These are phyloP conservation scores for Terfezia boudieri DNA, from an alignment of 495 filamentous ascomycete genomes.

Conservation along the genomic window DNA sequence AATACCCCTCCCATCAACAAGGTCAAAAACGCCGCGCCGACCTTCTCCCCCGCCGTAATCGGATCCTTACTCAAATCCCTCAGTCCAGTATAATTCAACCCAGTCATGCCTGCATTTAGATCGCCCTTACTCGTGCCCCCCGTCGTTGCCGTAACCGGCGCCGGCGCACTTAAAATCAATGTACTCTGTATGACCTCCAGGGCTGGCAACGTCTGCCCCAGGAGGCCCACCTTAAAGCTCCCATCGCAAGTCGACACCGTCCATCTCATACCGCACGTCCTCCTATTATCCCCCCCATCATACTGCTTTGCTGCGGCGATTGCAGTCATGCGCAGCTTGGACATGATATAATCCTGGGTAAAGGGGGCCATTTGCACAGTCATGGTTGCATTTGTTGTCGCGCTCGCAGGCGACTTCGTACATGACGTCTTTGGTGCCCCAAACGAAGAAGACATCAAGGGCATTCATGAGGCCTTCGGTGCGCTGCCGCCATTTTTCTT, in stretches of 20 bases:
- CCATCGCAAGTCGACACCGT: slow-evolving; percentile 29
- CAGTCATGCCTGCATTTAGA: slow-evolving; percentile 29
- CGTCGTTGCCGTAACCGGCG: slow-evolving; percentile 31
- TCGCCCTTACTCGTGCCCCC: slow-evolving; percentile 48
- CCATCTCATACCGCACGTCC: slow-evolving; percentile 47
- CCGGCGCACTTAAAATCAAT: slow-evolving; percentile 22
- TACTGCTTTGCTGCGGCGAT: slow-evolving; percentile 49
- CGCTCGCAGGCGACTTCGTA: slow-evolving; percentile 44
- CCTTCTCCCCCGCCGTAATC: slow-evolving; percentile 35
- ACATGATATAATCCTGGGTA: slow-evolving; percentile 36
- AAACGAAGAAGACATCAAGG: slow-evolving; percentile 35
- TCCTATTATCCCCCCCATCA: slow-evolving; percentile 32
- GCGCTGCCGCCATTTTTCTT: slow-evolving; percentile 35
- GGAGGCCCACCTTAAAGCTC: slow-evolving; percentile 11
- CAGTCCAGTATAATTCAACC: slow-evolving; percentile 9
- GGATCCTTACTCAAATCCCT: slow-evolving; percentile 6
- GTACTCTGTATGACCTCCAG: slow-evolving; percentile 36
- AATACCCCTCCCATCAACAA: slow-evolving; percentile 16
- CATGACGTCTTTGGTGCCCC: slow-evolving; percentile 31
- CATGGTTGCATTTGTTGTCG: slow-evolving; percentile 39
- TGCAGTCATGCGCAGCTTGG: slow-evolving; percentile 40
- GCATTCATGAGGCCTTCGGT: slow-evolving; percentile 35
- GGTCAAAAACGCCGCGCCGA: slow-evolving; percentile 44
- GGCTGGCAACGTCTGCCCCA: slow-evolving; percentile 31
- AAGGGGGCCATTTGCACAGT: slow-evolving; percentile 57